phyloP scores from a whole-genome alignment of 2,329 filamentous ascomycete genomes.

The Orbilia ellipsospora region DNA sequence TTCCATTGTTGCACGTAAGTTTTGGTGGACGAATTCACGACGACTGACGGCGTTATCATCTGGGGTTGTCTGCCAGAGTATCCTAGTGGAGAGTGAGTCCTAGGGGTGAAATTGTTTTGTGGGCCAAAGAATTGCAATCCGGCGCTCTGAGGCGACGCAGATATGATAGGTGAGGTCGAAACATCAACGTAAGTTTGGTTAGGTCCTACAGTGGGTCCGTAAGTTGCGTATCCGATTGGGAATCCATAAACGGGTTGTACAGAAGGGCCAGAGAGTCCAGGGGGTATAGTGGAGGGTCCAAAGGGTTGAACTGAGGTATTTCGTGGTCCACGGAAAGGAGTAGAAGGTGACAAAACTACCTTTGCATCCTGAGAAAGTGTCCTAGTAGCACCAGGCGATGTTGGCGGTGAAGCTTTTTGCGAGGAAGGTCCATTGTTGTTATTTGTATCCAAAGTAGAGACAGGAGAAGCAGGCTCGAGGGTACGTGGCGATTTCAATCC shows the following conservation, averaged over 20 bases:
- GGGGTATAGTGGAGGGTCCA: constrained; percentile 33
- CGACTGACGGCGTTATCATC: constrained; percentile 18
- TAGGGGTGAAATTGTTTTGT: constrained; percentile 14
- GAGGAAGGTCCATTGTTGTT: constrained; percentile 22
- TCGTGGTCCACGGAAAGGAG: constrained; percentile 31
- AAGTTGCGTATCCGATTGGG: constrained; percentile 28
- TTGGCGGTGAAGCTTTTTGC: constrained; percentile 29
- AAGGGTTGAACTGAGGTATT: constrained; percentile 15
- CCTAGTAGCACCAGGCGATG: constrained; percentile 37
- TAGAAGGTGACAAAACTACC: constrained; percentile 25
- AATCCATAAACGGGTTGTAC: constrained; percentile 35
- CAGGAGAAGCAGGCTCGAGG: constrained; percentile 32
- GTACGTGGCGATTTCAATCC: constrained; percentile 34
- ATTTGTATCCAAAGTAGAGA: constrained; percentile 25
- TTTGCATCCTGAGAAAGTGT: constrained; percentile 33
- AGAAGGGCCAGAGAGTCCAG: constrained; percentile 39
- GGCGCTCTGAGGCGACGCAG: constrained; percentile 29
- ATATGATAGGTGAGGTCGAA: constrained; percentile 35
- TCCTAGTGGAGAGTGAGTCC: constrained; percentile 45
- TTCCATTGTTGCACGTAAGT: constrained; percentile 27
- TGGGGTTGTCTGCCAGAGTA: constrained; percentile 19
- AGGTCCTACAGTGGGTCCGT: constrained; percentile 38
- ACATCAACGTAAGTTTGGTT: constrained; percentile 35
- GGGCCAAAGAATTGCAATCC: constrained; percentile 41
- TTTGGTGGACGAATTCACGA: neutral